Conservation (phyloP, 2,329 filamentous ascomycete species). For the Exophiala phaeomuriformis region DNA sequence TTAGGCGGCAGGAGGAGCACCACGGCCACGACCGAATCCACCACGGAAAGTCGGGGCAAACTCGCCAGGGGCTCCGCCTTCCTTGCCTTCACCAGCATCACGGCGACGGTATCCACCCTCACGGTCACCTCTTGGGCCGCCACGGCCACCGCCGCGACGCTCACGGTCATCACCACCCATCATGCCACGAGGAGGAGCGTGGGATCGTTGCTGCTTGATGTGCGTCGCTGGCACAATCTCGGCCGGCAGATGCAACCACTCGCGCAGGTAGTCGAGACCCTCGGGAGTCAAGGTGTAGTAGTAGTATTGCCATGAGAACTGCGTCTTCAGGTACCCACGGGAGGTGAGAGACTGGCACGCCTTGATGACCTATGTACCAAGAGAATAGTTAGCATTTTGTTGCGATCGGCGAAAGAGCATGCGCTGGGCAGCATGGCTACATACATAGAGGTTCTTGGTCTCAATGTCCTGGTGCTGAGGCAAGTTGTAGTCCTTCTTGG, state of each 20-base stretch:
- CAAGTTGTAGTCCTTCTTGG: conserved; percentile 98
- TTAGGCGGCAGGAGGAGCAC: conserved; percentile 51
- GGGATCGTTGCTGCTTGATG: conserved; percentile 99
- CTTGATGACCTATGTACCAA: conserved; percentile 67
- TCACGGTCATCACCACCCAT: conserved; percentile 79
- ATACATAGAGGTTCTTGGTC: conserved; percentile 95
- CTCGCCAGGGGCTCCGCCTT: conserved; percentile 84
- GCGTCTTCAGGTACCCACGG: conserved; percentile 98
- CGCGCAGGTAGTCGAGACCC: conserved; percentile 99
- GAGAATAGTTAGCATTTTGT: conserved; percentile 6
- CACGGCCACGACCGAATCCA: conserved; percentile 83
- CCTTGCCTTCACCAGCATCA: conserved; percentile 79
- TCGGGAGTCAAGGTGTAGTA: conserved; percentile 99
- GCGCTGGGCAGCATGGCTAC: conserved; percentile 22
- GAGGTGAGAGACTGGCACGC: conserved; percentile 96
- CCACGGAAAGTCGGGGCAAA: conserved; percentile 91
- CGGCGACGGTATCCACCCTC: conserved; percentile 89
- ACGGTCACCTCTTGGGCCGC: conserved; percentile 66
- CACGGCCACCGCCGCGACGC: conserved; percentile 76
- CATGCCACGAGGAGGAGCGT: conserved; percentile 98
- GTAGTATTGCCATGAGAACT: conserved; percentile 99
- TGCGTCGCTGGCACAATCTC: conserved; percentile 99
- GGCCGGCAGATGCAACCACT: conserved; percentile 99
- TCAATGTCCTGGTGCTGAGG: conserved; percentile 97
- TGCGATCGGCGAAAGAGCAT: not conserved